phyloP scores from a whole-genome alignment of 2,329 filamentous ascomycete genomes.

The Simplicillium sp. region DNA sequence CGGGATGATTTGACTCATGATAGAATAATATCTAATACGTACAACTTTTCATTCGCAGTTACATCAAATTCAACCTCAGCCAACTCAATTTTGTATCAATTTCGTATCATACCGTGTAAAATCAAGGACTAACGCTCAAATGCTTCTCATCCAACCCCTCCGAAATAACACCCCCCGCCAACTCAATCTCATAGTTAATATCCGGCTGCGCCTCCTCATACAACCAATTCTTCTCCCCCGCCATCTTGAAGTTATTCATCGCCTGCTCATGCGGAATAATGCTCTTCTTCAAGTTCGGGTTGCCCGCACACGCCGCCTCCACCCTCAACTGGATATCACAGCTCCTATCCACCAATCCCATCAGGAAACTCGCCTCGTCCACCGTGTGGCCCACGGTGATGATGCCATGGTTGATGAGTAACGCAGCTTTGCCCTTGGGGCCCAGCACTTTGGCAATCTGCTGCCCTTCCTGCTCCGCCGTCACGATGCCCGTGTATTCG shows the following conservation, averaged over 20 bases:
- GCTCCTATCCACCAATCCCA: constrained; percentile 57
- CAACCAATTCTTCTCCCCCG: constrained; percentile 32
- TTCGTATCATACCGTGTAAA: no score
- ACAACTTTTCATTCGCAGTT: no score
- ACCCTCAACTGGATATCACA: constrained; percentile 59
- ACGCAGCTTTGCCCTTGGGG: constrained; percentile 44
- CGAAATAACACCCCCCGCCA: constrained; percentile 20
- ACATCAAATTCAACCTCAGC: no score
- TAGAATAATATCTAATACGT: no score
- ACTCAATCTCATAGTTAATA: constrained; percentile 34
- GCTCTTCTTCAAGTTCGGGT: constrained; percentile 22
- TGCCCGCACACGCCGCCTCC: constrained; percentile 45
- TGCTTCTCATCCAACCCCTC: constrained; percentile 13
- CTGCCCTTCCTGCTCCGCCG: constrained; percentile 55
- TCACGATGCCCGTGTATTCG: constrained; percentile 44
- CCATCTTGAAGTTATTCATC: constrained; percentile 30
- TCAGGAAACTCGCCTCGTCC: constrained; percentile 64
- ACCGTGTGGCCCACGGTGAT: constrained; percentile 63
- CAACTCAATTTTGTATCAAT: no score
- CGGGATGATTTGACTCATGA: no score
- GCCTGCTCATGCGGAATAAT: constrained; percentile 30
- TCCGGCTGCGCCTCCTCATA: constrained; percentile 38
- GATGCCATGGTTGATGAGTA: constrained; percentile 64
- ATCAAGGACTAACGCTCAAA: no score
- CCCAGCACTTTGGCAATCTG: constrained; percentile 56